A percentile compares a stretch with the other conserved stretches of the same genome.
These are phyloP conservation scores for Tritrichomonas foetus DNA, from an alignment of 208 protist genomes.

Conservation along the genomic window DNA sequence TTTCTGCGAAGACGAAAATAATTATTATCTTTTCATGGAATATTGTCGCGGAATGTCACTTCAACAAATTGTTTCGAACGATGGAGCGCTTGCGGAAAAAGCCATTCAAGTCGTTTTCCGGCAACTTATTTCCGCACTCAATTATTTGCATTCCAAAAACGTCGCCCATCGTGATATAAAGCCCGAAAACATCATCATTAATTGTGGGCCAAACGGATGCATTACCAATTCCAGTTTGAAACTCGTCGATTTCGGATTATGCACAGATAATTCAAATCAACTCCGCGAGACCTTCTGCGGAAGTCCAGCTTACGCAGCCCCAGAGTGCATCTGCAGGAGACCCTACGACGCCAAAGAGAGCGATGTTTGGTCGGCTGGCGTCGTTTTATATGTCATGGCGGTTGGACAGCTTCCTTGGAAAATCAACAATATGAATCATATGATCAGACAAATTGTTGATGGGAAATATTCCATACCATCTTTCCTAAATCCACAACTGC, in stretches of 20 bases:
- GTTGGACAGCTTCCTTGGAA: not conserved
- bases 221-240: not conserved
- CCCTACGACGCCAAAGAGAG: not conserved
- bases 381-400: not conserved
- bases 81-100: not conserved
- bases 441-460: not conserved
- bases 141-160: constrained; percentile 1
- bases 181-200: not conserved
- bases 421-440: not conserved
- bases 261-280: not conserved
- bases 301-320: not conserved
- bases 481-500: not conserved
- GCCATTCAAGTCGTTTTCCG: not conserved
- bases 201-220: too few relatives aligned
- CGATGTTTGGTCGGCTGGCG: not conserved
- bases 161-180: not conserved
- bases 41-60: not conserved
- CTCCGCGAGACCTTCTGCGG: not conserved
- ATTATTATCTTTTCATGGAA: not conserved
- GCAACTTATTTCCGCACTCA: not conserved
- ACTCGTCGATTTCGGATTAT: not conserved
- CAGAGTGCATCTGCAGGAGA: not conserved
- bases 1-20: not conserved
- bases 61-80: not conserved
- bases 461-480: not conserved